Evolutionary conservation across 176 grass and related monocot species (phyloP).

Genomic region (Tillandsia leiboldiana): DNA sequence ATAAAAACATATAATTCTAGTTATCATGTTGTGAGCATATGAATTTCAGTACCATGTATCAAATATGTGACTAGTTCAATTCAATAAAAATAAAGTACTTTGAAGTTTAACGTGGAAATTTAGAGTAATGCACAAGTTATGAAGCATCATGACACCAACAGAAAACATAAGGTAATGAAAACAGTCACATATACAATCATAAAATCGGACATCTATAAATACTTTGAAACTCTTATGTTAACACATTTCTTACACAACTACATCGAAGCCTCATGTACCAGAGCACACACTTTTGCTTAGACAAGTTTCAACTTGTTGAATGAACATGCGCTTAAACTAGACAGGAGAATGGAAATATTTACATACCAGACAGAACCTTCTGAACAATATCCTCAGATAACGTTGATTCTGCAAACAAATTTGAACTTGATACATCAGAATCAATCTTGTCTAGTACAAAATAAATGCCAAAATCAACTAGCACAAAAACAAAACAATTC

Average conservation of each 20-base stretch:
- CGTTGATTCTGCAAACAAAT: constrained; percentile 27
- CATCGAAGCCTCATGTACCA: background rate
- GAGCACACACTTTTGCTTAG: background rate
- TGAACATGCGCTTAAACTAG: background rate
- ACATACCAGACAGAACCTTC: constrained; percentile 70
- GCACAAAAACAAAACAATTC: background rate
- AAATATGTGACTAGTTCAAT: too few species aligned
- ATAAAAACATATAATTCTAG: too few species aligned
- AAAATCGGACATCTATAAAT: too few species aligned
- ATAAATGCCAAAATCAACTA: background rate
- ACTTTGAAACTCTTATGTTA: background rate
- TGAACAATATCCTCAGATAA: constrained; percentile 77
- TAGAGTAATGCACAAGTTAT: too few species aligned
- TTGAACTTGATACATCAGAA: background rate
- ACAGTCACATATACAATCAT: too few species aligned
- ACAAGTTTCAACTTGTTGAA: background rate
- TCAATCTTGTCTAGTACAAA: background rate
- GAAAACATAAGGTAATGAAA: too few species aligned
- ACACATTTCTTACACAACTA: background rate
- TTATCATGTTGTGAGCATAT: too few species aligned
- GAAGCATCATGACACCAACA: too few species aligned
- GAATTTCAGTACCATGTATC: too few species aligned
- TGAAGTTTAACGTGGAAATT: too few species aligned
- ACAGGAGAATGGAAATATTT: constrained; percentile 3
- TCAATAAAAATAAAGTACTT: too few species aligned